Percentiles rank a stretch among this genome's conserved stretches.
Conservation (phyloP, 108 stramenopile species). For the Licmophora abbreviata region DNA sequence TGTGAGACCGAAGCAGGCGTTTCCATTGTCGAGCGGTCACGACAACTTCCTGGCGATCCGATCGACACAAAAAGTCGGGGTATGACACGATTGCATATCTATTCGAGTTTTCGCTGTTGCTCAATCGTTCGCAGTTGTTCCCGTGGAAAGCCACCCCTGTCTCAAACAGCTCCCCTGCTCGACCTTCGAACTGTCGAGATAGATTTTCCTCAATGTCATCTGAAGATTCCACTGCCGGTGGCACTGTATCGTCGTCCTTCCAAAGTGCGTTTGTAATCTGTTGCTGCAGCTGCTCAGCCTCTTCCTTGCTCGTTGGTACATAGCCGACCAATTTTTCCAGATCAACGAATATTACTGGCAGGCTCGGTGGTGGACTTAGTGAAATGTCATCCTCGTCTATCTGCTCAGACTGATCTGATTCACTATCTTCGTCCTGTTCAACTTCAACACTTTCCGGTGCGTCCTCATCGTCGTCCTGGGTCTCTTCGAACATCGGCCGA, state of each 20-base stretch:
- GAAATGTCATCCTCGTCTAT: slow-evolving; percentile 13
- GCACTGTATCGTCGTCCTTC: slow-evolving; percentile 6
- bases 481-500: too few relatives aligned
- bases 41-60: slow-evolving; percentile 7
- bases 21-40: slow-evolving; percentile 35
- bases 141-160: slow-evolving; percentile 28
- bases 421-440: too few relatives aligned
- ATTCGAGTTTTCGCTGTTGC: neutral
- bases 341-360: slow-evolving; percentile 31
- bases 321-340: slow-evolving; percentile 31
- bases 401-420: neutral
- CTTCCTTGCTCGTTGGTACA: slow-evolving; percentile 11
- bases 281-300: slow-evolving; percentile 13
- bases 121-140: neutral
- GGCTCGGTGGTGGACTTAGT: slow-evolving; percentile 19
- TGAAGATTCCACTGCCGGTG: neutral
- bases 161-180: slow-evolving; percentile 36
- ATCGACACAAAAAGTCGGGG: slow-evolving; percentile 26
- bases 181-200: slow-evolving; percentile 23
- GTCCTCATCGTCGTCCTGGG: too few relatives aligned
- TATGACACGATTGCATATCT: slow-evolving; percentile 24
- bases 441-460: too few relatives aligned
- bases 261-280: slow-evolving; percentile 22
- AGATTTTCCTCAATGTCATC: slow-evolving; percentile 12
- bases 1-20: slow-evolving; percentile 22